Conservation (phyloP, 1,284 basidiomycete species). For the Somion occarium region DNA sequence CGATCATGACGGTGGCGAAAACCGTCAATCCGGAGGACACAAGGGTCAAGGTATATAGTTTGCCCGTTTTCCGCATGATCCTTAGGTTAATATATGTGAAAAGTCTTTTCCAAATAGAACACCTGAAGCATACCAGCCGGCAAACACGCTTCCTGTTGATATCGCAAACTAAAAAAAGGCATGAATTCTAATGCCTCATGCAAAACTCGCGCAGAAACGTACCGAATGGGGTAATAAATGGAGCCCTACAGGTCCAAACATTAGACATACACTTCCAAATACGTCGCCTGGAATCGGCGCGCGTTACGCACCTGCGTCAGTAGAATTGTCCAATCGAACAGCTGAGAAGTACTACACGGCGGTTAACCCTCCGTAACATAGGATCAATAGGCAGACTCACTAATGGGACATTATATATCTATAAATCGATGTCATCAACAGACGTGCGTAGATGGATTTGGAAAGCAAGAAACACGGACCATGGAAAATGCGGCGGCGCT, state of each 20-base stretch:
- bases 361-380: too few relatives aligned
- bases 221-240: conserved; percentile 89
- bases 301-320: conserved; percentile 55
- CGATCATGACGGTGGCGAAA: conserved; percentile 51
- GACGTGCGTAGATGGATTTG: conserved; percentile 3
- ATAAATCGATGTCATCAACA: conserved; percentile 9
- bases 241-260: conserved; percentile 37
- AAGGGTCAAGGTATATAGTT: conserved; percentile 71
- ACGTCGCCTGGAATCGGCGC: background rate
- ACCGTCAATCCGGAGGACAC: conserved; percentile 50
- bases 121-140: conserved; percentile 65
- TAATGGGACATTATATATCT: conserved; percentile 85
- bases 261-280: conserved; percentile 7
- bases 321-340: conserved; percentile 72
- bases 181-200: conserved; percentile 13
- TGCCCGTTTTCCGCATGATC: conserved; percentile 81
- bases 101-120: background rate
- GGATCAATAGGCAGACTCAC: too few relatives aligned
- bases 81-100: conserved; percentile 32
- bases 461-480: conserved; percentile 41
- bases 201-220: conserved; percentile 23
- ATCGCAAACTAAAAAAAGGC: conserved; percentile 53
- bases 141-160: conserved; percentile 75
- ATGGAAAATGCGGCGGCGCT: conserved; percentile 77
- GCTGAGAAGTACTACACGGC: conserved; percentile 82